Evolutionary conservation across 2,329 filamentous ascomycete genomes (phyloP).

Genomic region (Aspergillus viridinutans): DNA sequence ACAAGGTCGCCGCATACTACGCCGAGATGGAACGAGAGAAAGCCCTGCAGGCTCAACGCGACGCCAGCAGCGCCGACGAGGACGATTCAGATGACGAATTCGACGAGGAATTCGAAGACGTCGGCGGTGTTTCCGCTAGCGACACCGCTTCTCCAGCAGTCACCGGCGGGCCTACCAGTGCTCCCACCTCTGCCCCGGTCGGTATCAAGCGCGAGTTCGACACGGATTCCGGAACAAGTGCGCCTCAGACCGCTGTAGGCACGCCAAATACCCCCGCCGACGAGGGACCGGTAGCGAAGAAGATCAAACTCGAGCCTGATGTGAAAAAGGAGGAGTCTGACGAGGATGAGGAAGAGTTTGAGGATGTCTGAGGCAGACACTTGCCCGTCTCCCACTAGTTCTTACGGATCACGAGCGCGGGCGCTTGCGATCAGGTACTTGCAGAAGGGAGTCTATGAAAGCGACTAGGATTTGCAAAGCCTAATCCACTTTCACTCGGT

Average conservation of each 20-base stretch:
- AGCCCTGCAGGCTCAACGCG: conserved; percentile 38
- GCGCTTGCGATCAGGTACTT: conserved; percentile 17
- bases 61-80: conserved; percentile 39
- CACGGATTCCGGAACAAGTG: conserved; percentile 36
- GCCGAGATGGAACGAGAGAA: conserved; percentile 44
- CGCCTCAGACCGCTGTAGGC: conserved; percentile 32
- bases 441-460: not conserved
- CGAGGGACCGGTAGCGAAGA: conserved; percentile 41
- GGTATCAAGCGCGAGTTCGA: conserved; percentile 39
- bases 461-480: not conserved
- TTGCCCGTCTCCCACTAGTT: not conserved
- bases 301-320: conserved; percentile 37
- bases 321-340: conserved; percentile 39
- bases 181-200: conserved; percentile 15
- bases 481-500: not conserved
- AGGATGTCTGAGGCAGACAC: conserved; percentile 32
- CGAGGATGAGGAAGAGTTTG: conserved; percentile 44
- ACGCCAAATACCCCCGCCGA: conserved; percentile 36
- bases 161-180: conserved; percentile 24
- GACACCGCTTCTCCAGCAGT: conserved; percentile 34
- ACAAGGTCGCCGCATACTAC: conserved; percentile 46
- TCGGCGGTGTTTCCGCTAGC: conserved; percentile 36
- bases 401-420: not conserved
- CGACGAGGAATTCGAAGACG: conserved; percentile 44
- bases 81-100: conserved; percentile 35